These are phyloP conservation scores for Lecanicillium sp. DNA, from an alignment of 2,329 filamentous ascomycete species.

Conservation along the genomic window DNA sequence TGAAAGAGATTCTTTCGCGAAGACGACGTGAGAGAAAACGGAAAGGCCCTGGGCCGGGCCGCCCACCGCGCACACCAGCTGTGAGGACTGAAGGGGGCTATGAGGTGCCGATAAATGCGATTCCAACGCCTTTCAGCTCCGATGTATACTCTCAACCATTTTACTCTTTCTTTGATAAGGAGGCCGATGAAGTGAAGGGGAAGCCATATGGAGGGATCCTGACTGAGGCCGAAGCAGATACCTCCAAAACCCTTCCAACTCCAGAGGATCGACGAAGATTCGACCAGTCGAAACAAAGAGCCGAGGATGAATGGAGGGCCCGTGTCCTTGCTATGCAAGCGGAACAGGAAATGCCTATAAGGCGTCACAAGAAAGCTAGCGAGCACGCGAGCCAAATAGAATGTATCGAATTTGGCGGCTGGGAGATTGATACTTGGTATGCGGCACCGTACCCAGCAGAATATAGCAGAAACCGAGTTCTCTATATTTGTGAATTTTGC, in stretches of 20 bases:
- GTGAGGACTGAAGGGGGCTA: not conserved
- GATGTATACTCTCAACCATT: conserved; percentile 67
- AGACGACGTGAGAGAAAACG: conserved; percentile 22
- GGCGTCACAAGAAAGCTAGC: conserved; percentile 65
- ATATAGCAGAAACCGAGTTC: conserved; percentile 88
- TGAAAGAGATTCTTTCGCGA: conserved; percentile 28
- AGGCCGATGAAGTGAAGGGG: conserved; percentile 78
- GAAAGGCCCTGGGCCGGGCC: conserved; percentile 14
- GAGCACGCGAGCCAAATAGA: conserved; percentile 94
- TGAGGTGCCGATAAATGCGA: conserved; percentile 7
- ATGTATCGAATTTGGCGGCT: conserved; percentile 95
- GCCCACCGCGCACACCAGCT: conserved; percentile 4
- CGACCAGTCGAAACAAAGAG: conserved; percentile 80
- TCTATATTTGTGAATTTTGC: conserved; percentile 99
- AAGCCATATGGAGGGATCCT: conserved; percentile 96
- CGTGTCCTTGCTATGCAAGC: conserved; percentile 52
- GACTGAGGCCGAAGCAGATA: conserved; percentile 82
- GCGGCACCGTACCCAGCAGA: conserved; percentile 96
- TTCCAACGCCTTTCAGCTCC: conserved; percentile 49
- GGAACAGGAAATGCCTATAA: conserved; percentile 52
- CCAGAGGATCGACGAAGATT: conserved; percentile 77
- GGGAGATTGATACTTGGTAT: conserved; percentile 99
- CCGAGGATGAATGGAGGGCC: conserved; percentile 84
- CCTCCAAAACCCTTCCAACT: conserved; percentile 75
- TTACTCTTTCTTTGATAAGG: conserved; percentile 82